phyloP scores from a whole-genome alignment of 192 early-diverging fungal genomes.

The Gaertneriomyces sp. region DNA sequence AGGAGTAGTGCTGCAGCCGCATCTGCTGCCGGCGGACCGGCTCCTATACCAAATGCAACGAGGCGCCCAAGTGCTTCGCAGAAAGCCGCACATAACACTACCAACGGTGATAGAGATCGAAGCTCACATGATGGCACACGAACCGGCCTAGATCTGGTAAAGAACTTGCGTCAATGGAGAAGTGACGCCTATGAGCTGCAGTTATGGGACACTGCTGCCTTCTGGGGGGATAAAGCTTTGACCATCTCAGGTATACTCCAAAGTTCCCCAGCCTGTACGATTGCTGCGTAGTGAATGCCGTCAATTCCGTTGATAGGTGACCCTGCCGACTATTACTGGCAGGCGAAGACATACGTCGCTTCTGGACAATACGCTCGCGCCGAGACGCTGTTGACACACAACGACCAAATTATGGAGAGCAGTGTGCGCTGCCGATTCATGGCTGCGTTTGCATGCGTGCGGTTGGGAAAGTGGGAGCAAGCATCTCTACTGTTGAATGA shows the following conservation, averaged over 20 bases:
- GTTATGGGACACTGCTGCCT: constrained; percentile 19
- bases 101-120: too few relatives aligned
- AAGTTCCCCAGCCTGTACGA: neutral
- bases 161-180: constrained; percentile 8
- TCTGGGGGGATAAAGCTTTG: constrained; percentile 22
- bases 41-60: too few relatives aligned
- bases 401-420: constrained; percentile 1
- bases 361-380: constrained; percentile 8
- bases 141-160: neutral
- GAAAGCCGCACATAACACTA: too few relatives aligned
- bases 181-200: constrained; percentile 15
- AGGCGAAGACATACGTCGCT: constrained; percentile 22
- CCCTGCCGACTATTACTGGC: constrained; percentile 15
- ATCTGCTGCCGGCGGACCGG: too few relatives aligned
- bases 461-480: constrained; percentile 14
- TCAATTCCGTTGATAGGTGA: neutral
- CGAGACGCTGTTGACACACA: constrained; percentile 4
- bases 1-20: too few relatives aligned
- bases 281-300: neutral
- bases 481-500: constrained; percentile 2
- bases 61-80: too few relatives aligned
- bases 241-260: constrained; percentile 12
- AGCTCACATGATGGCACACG: too few relatives aligned
- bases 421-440: constrained; percentile 18
- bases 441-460: constrained; percentile 11